Evolutionary conservation across 768 basidiomycete species (phyloP), one percentile per base, ranked within the genome.

Genomic region (Russula lepida): DNA sequence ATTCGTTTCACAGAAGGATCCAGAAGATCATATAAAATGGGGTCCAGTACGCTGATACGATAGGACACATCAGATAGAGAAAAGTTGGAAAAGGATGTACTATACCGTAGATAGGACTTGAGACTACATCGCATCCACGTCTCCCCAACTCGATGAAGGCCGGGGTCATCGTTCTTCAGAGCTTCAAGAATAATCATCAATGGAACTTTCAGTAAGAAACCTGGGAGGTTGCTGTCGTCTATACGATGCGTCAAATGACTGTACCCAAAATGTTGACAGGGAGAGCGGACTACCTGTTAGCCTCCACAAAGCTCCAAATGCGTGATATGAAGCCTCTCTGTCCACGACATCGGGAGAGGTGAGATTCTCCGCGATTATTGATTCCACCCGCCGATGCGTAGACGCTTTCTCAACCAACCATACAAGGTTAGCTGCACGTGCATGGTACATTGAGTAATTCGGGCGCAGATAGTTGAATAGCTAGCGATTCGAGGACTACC

Each of bases 71-170:
- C 48, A 60, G 28, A 25, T 27, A 33, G 27, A n/a, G 58, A 66
- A 27, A 13, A 15, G 19, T 30, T 35, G 44, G 23, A 0, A 23
- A 51, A 25, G 47, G 27, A 21, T 19, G 54, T 9, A 30, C 23
- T 77, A 37, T 72, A 94, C 93, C 95, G 83, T 60, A 93, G 76
- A 70, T 95, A 95, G 2, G 93, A 95, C 70, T 88, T 90, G 32
- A 98, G 78, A 68, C 85, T 92, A 69, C 92, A 93, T 28, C 95
- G 82, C 88, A 99, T 93, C 97, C 97, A 99, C 0, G 93, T 93
- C 72, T 98, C 95, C 15, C 90, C 91, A 33, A 89, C 78, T 12
- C 92, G 81, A 28, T 88, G 84, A 11, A 89, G 72, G 62, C 74
- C 75, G 8, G 92, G 89, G 65, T 92, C 85, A 33, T 86, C 84